Conservation (phyloP, 805 yeast species). For the Barnettozyma siamensis region DNA sequence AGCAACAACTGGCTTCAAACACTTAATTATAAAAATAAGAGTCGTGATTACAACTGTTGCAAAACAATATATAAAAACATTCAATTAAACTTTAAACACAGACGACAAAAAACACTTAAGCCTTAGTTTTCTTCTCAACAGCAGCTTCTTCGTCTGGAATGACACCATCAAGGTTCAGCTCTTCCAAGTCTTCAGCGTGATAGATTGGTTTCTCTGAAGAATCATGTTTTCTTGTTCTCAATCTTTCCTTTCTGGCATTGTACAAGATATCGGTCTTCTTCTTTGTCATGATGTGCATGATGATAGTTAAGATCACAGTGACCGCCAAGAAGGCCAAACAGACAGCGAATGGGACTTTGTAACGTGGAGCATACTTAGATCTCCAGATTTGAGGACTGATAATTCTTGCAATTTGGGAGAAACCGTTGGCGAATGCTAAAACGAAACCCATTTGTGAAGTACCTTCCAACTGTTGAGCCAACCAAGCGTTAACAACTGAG, state of each 20-base stretch:
- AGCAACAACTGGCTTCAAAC: no score
- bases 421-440: slow-evolving; percentile 6
- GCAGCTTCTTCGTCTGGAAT: neutral
- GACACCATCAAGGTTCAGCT: neutral
- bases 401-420: slow-evolving; percentile 11
- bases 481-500: slow-evolving; percentile 9
- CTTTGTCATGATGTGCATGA: neutral
- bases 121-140: neutral
- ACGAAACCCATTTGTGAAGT: slow-evolving; percentile 8
- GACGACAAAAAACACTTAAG: neutral
- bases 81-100: no score
- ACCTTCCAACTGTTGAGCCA: slow-evolving; percentile 7
- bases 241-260: slow-evolving; percentile 2
- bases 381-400: slow-evolving; percentile 15
- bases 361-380: slow-evolving; percentile 8
- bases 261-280: neutral
- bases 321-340: slow-evolving; percentile 11
- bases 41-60: no score
- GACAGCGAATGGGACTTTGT: slow-evolving; percentile 8
- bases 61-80: no score
- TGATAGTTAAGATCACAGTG: neutral
- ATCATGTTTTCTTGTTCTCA: slow-evolving; percentile 1
- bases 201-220: slow-evolving; percentile 2
- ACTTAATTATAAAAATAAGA: no score
- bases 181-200: neutral